phyloP scores from a whole-genome alignment of 2,329 filamentous ascomycete species.

The Exophiala mesophila region DNA sequence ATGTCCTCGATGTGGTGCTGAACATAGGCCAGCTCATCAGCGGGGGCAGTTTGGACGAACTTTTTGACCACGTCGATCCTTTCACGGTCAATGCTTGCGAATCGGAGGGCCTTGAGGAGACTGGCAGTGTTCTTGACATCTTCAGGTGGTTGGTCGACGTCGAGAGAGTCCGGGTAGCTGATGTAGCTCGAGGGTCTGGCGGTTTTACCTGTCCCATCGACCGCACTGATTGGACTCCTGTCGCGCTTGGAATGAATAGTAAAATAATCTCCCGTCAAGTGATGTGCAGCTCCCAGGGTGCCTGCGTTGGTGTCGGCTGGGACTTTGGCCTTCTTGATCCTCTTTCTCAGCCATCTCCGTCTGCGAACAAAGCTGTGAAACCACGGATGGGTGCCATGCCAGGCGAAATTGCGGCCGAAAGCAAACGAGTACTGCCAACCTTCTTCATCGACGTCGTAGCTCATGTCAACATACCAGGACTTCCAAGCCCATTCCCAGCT shows the following conservation, averaged over 20 bases:
- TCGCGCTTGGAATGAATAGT: constrained; percentile 59
- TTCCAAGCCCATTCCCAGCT: constrained; percentile 87
- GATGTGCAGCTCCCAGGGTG: constrained; percentile 51
- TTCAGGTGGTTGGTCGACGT: constrained; percentile 43
- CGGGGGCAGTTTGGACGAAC: constrained; percentile 73
- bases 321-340: constrained; percentile 56
- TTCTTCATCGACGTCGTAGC: constrained; percentile 75
- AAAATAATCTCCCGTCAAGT: constrained; percentile 75
- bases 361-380: constrained; percentile 92
- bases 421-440: constrained; percentile 96
- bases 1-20: constrained; percentile 76
- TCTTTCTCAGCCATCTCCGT: constrained; percentile 78
- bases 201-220: constrained; percentile 29
- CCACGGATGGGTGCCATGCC: constrained; percentile 86
- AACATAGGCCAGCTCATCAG: constrained; percentile 70
- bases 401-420: constrained; percentile 68
- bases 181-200: constrained; percentile 27
- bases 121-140: constrained; percentile 62
- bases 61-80: constrained; percentile 78
- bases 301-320: constrained; percentile 30
- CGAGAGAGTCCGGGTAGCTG: constrained; percentile 36
- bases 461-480: constrained; percentile 71
- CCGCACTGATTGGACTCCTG: constrained; percentile 39
- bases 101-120: constrained; percentile 64
- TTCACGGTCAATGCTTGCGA: constrained; percentile 77